Evolutionary conservation across 2,329 filamentous ascomycete species (phyloP).

Genomic region (Aspergillus brunneoviolaceus): DNA sequence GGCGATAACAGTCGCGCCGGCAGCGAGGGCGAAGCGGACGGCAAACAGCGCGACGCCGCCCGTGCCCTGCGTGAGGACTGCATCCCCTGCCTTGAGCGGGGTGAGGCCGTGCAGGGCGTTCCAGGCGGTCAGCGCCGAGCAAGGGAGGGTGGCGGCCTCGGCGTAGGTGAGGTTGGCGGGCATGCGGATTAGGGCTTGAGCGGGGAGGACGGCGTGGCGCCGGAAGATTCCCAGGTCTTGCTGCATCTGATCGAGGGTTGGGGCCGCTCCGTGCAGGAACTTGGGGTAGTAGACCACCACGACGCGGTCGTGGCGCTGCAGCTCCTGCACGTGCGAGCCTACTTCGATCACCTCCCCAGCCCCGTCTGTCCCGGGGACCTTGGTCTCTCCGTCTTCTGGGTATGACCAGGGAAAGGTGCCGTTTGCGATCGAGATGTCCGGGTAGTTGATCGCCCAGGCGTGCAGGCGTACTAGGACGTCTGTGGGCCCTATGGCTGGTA

Average conservation of each 20-base stretch:
- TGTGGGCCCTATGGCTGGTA: too few relatives aligned
- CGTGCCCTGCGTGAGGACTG: slow-evolving; percentile 50
- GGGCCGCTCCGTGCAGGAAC: too few relatives aligned
- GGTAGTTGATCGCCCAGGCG: too few relatives aligned
- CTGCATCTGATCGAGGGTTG: too few relatives aligned
- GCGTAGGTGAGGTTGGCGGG: slow-evolving; percentile 52
- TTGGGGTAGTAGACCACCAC: too few relatives aligned
- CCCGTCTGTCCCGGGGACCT: slow-evolving; percentile 34
- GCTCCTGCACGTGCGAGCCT: slow-evolving; percentile 27
- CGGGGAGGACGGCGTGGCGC: slow-evolving; percentile 61
- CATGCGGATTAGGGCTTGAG: slow-evolving; percentile 53
- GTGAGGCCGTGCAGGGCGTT: slow-evolving; percentile 58
- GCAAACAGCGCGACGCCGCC: slow-evolving; percentile 53
- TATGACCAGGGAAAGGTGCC: not conserved
- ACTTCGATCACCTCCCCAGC: slow-evolving; percentile 50
- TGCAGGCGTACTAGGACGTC: too few relatives aligned
- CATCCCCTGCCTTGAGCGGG: not conserved
- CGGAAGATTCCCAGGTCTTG: slow-evolving; percentile 48
- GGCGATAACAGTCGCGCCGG: slow-evolving; percentile 57
- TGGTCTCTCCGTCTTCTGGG: not conserved
- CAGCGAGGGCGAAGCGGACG: slow-evolving; percentile 42
- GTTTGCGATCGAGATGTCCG: too few relatives aligned
- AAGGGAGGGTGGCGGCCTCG: slow-evolving; percentile 56
- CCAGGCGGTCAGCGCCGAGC: slow-evolving; percentile 57
- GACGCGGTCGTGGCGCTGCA: too few relatives aligned